Percentiles rank a stretch among this genome's conserved stretches.
Evolutionary conservation across 495 filamentous ascomycete species (phyloP).

Genomic region (Penicillium diatomitis): DNA sequence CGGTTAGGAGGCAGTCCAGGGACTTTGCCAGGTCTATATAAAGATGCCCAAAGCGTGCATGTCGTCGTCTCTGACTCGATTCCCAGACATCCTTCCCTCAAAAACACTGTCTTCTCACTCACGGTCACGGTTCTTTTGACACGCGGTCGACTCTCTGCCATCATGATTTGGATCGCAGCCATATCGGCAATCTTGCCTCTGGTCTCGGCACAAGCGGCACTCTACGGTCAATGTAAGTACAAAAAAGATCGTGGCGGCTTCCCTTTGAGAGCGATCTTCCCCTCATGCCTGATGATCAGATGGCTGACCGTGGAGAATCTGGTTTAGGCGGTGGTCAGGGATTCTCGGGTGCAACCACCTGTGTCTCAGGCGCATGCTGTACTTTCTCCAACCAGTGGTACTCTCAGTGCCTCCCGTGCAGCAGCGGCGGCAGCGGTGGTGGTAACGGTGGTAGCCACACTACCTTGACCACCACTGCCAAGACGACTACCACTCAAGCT

Average conservation of each 20-base stretch:
- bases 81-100: no score
- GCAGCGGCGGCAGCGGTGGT: neutral
- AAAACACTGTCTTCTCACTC: neutral
- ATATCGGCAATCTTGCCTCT: neutral
- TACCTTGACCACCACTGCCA: neutral
- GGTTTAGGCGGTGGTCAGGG: neutral
- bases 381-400: neutral
- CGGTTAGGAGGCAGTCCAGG: no score
- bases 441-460: neutral
- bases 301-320: neutral
- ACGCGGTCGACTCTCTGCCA: neutral
- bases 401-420: neutral
- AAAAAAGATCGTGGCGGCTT: neutral
- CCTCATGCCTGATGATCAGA: no score
- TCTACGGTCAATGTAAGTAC: conserved; percentile 1
- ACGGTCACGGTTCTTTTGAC: neutral
- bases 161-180: neutral
- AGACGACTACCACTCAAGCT: neutral
- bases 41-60: no score
- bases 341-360: neutral
- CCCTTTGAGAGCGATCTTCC: neutral
- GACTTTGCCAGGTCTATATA: no score
- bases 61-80: no score
- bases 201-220: conserved; percentile 1
- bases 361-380: conserved; percentile 1